Conservation (phyloP, 805 yeast genomes). For the Lipomyces yamanashiensis region DNA sequence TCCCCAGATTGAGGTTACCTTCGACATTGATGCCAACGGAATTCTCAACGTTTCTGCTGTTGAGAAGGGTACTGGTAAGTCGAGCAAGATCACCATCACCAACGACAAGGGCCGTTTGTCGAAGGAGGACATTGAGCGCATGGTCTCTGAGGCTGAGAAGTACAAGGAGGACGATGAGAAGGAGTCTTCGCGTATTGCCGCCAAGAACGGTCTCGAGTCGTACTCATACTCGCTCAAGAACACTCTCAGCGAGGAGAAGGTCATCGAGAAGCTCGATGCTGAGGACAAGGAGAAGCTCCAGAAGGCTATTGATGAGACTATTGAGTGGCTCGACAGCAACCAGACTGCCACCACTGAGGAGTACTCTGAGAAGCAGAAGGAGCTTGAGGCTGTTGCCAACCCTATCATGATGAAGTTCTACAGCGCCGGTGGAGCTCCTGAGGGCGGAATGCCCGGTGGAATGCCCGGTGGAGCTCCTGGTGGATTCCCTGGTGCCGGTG, state of each 20-base stretch:
- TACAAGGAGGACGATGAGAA: slow-evolving; percentile 95
- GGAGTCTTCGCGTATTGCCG: slow-evolving; percentile 89
- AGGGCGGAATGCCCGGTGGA: slow-evolving; percentile 60
- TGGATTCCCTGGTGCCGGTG: slow-evolving; percentile 58
- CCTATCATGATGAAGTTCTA: slow-evolving; percentile 97
- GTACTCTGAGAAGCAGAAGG: slow-evolving; percentile 91
- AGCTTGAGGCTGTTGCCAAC: slow-evolving; percentile 91
- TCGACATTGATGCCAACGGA: slow-evolving; percentile 97
- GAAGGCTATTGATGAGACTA: slow-evolving; percentile 83
- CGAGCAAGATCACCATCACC: slow-evolving; percentile 95
- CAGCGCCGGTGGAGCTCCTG: slow-evolving; percentile 80
- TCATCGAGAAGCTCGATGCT: slow-evolving; percentile 76
- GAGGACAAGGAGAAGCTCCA: slow-evolving; percentile 69
- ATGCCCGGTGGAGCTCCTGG: slow-evolving; percentile 67
- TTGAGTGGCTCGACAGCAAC: slow-evolving; percentile 90
- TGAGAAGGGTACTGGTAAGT: slow-evolving; percentile 98
- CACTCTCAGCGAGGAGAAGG: slow-evolving; percentile 71
- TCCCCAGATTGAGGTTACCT: slow-evolving; percentile 97
- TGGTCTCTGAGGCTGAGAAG: slow-evolving; percentile 98
- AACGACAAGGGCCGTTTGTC: slow-evolving; percentile 98
- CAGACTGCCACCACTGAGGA: slow-evolving; percentile 93
- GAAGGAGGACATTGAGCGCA: slow-evolving; percentile 95
- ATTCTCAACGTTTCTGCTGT: slow-evolving; percentile 93
- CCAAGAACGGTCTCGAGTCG: slow-evolving; percentile 94
- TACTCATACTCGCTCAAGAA: slow-evolving; percentile 92